Evolutionary conservation across 495 filamentous ascomycete genomes (phyloP), one percentile per base, ranked within the genome.

Genomic region (Penicillium angulare): DNA sequence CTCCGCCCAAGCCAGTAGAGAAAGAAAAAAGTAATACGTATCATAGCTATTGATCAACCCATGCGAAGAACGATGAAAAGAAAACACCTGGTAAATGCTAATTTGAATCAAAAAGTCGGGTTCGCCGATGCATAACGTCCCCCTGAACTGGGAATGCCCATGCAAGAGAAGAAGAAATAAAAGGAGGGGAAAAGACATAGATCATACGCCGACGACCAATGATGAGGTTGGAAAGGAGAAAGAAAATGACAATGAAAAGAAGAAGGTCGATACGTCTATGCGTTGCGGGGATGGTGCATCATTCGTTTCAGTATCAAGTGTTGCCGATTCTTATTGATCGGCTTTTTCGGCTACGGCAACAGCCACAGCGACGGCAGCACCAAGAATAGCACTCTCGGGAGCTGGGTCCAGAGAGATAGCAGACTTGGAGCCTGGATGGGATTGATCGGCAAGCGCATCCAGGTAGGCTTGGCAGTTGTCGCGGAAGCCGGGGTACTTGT

Each of bases 401-500:
- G 77, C 78, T 13, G 66, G 68, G 24, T 80, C 76, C 12, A 84
- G 66, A 10, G 67, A 58, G n/a, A 76, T 69, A 8, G 50, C 59
- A 16, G 65, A 60, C 18, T 29, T 24, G 2, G 49, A 29, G 13
- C 58, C 57, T 7, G 62, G 59, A 27, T 65, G 56, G 7, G 56
- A 64, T 24, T 67, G 50, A 15, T 65, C 60, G 10, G 71, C 59
- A 13, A 83, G 61, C 38, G 76, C 61, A 53, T 79, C 66, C 38
- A 83, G 58, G 34, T 76, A 79, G 7, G 44, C 44, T 43, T 83
- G 78, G 54, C 79, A 80, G 16, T 61, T 63, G 40, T 78, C 74
- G 40, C 69, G 72, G 55, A 82, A 83, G 0, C 72, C 71, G 12
- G 79, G 77, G 50, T 84, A 83, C 52, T 79, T 80, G 66, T 84